Evolutionary conservation across 768 basidiomycete species (phyloP).

Genomic region (Rhizopogon vesiculosus): DNA sequence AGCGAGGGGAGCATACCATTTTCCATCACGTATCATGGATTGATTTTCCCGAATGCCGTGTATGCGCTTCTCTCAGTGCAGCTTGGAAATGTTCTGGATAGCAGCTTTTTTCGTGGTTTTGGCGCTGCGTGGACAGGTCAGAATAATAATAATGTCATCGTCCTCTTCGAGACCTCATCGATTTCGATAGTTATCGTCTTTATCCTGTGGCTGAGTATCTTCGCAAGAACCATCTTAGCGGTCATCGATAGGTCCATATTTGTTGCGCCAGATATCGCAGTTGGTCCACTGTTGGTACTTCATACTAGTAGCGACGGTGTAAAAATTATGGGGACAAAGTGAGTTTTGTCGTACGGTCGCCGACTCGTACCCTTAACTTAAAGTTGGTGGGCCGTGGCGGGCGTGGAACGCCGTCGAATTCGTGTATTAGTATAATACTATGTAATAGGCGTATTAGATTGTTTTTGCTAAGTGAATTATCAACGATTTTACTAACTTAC

Average conservation of each 20-base stretch:
- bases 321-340: neutral
- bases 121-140: constrained; percentile 51
- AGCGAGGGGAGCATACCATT: constrained; percentile 34
- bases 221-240: constrained; percentile 38
- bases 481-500: no score
- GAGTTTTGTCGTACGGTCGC: no score
- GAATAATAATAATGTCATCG: neutral
- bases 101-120: constrained; percentile 45
- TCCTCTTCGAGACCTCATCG: neutral
- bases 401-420: no score
- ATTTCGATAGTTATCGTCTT: constrained; percentile 32
- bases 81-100: constrained; percentile 44
- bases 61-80: constrained; percentile 47
- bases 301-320: neutral
- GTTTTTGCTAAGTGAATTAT: no score
- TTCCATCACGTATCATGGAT: constrained; percentile 48
- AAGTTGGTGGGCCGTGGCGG: no score
- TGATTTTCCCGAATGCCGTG: constrained; percentile 53
- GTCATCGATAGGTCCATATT: constrained; percentile 45
- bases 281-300: constrained; percentile 10
- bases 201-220: constrained; percentile 36
- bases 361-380: neutral
- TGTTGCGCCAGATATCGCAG: constrained; percentile 36
- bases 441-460: no score
- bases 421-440: no score